Conservation (phyloP, 371 early-diverging fungal species). For the Enteropsectra breve region DNA sequence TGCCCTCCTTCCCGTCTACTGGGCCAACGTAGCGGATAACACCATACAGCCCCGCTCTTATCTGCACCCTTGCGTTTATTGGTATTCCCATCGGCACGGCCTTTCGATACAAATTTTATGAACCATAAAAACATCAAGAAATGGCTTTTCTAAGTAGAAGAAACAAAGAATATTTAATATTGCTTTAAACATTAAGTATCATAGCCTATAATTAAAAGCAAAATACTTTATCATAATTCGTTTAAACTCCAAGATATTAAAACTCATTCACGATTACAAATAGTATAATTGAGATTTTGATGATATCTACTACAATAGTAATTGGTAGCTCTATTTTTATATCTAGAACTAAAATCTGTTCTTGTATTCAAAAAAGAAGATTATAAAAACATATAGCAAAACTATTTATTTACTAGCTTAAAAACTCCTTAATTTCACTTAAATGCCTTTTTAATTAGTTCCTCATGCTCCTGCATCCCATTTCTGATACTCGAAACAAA, state of each 20-base stretch:
- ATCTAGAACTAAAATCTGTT: background rate
- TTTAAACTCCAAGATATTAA: background rate
- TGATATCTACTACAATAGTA: background rate
- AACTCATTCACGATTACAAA: background rate
- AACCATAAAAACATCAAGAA: no score
- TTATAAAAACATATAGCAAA: background rate
- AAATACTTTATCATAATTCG: background rate
- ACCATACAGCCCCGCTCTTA: constrained; percentile 24
- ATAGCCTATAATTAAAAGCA: no score
- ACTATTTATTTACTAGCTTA: background rate
- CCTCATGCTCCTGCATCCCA: constrained; percentile 63
- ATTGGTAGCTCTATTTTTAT: background rate
- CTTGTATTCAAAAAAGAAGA: background rate
- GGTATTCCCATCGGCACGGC: background rate
- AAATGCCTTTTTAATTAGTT: constrained; percentile 62
- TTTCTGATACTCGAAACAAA: constrained; percentile 81
- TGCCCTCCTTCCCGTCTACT: constrained; percentile 40
- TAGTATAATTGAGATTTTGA: background rate
- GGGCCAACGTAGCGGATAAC: constrained; percentile 46
- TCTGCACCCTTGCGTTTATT: constrained; percentile 28
- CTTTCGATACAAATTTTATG: no score
- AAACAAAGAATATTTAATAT: background rate
- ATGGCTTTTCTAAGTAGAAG: no score
- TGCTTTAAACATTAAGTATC: no score
- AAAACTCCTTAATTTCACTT: background rate